Evolutionary conservation across 495 filamentous ascomycete species (phyloP).

Genomic region (Cercophora scortea): DNA sequence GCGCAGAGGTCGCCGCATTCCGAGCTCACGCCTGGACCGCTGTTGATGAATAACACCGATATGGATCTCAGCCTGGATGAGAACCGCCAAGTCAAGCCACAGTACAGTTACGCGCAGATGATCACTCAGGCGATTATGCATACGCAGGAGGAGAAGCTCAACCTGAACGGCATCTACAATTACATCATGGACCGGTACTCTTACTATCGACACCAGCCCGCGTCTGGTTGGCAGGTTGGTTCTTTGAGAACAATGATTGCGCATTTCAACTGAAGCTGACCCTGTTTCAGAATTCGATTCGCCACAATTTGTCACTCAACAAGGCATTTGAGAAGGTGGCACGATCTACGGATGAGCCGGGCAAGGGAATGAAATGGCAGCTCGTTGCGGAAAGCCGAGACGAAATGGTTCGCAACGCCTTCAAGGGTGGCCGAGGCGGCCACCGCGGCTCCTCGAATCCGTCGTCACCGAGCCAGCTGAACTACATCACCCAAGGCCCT

Average conservation of each 20-base stretch:
- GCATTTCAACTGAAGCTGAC: conserved; percentile 13
- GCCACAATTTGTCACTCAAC: conserved; percentile 90
- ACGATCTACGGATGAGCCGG: conserved; percentile 85
- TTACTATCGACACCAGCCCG: conserved; percentile 73
- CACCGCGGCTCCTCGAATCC: conserved; percentile 51
- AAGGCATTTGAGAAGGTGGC: conserved; percentile 89
- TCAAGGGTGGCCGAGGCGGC: conserved; percentile 46
- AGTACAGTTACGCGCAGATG: conserved; percentile 92
- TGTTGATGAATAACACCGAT: conserved; percentile 41
- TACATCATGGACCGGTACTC: conserved; percentile 86
- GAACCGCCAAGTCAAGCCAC: conserved; percentile 83
- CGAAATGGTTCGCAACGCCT: conserved; percentile 49
- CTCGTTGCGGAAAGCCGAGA: conserved; percentile 74
- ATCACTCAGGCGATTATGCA: conserved; percentile 92
- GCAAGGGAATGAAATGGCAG: conserved; percentile 98
- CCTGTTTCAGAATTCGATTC: conserved; percentile 75
- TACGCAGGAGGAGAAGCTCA: conserved; percentile 75
- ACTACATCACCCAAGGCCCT: conserved; percentile 40
- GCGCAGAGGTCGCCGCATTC: conserved; percentile 36
- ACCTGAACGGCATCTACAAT: conserved; percentile 80
- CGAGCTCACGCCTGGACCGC: conserved; percentile 27
- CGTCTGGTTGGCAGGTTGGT: conserved; percentile 78
- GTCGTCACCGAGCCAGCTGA: conserved; percentile 47
- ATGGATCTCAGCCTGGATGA: conserved; percentile 81
- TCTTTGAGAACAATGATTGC: background rate